Evolutionary conservation across 106 monocot species (phyloP), one percentile per base, ranked within the genome.

Genomic region (Cymbidium sinense): DNA sequence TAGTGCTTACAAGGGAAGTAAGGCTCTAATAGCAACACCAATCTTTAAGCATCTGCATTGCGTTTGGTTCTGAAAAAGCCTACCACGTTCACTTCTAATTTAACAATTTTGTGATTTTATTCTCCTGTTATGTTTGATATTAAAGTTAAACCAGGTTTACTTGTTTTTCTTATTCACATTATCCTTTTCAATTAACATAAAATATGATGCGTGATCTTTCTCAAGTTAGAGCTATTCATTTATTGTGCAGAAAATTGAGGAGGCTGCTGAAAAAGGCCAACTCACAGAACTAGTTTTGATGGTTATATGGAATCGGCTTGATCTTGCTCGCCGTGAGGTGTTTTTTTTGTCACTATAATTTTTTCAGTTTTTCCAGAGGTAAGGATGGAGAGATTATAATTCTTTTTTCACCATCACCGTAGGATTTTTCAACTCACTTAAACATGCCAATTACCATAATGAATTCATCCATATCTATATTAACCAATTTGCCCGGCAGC

Each of bases 271-370:
- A 69, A 92, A 82, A 79, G 92, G 94, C 10, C 90, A 98, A 78
- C 90, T 98, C 55, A 94, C 83, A 43, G 98, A 98, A 75, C 87
- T 98, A 75, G 87, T 94, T 76, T 76, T 98, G 41, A 85, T 98
- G 98, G 86, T 98, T 77, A 92, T 98, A 70, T 88, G 92, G 91
- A 98, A 98, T 80, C 92, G 94, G 4, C 88, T 94, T 50, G 98
- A 94, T 86, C 74, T 98, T 27, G 98, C 98, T 71, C 85, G 90
- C 43, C 85, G 83, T 75, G 98, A 98, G 88, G 98, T 98, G 87
- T 71, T n/a, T 71, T 37, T 71, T 5, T 1, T 21, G 3, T 3
- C 37, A 71, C 20, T 33, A 11, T 3, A 15, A 27, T 6, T 25
- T 54, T 20, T 61, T n/a, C 61, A 23, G 23, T 61, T 61, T 61